Conservation (phyloP, 345 rosid genomes). For the Sonneratia caseolaris region DNA sequence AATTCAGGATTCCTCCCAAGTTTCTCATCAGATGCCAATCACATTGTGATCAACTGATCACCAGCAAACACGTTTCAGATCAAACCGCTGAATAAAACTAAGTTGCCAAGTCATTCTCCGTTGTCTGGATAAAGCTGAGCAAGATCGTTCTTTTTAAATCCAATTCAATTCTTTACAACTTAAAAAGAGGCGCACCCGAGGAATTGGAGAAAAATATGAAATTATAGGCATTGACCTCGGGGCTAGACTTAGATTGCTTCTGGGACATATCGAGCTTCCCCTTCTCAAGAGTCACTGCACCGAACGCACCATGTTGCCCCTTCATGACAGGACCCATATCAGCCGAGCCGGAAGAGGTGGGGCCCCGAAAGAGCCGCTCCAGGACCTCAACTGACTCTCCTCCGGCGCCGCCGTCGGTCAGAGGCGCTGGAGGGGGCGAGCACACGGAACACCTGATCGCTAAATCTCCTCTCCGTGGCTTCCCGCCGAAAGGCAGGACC, state of each 20-base stretch:
- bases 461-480: constrained; percentile 22
- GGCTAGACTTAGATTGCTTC: constrained; percentile 46
- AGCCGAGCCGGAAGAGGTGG: constrained; percentile 24
- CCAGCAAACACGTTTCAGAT: neutral
- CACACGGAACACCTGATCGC: constrained; percentile 8
- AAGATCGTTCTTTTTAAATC: no score
- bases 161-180: neutral
- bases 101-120: neutral
- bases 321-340: constrained; percentile 70
- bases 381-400: constrained; percentile 29
- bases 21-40: neutral
- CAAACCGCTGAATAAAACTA: neutral
- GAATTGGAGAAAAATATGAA: neutral
- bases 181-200: constrained; percentile 6
- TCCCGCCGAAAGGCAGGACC: constrained; percentile 10
- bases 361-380: constrained; percentile 52
- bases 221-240: constrained; percentile 47
- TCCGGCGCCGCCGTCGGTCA: constrained; percentile 21
- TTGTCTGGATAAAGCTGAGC: neutral
- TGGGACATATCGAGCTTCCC: constrained; percentile 70
- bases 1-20: no score
- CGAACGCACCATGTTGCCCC: constrained; percentile 50
- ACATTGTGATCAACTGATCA: neutral
- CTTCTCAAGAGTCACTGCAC: constrained; percentile 84
- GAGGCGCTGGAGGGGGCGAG: neutral